These are phyloP conservation scores for Pholiota adiposa DNA, from an alignment of 1,284 basidiomycete genomes.

Conservation along the genomic window DNA sequence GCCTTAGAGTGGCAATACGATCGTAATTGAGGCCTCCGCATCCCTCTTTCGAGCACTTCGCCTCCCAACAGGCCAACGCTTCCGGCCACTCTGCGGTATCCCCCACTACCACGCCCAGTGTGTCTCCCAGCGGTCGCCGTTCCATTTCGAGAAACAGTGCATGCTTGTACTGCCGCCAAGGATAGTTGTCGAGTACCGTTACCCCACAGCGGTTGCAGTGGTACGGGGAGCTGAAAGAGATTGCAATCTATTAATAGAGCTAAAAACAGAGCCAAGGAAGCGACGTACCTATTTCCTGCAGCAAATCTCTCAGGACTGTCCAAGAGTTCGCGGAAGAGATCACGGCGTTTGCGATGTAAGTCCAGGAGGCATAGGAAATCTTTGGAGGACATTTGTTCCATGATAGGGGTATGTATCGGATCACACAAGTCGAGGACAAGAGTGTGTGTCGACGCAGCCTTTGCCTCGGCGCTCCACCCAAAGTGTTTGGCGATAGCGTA, in stretches of 20 bases:
- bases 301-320: slow-evolving; percentile 47
- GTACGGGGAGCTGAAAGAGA: slow-evolving; percentile 33
- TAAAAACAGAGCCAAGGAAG: slow-evolving; percentile 6
- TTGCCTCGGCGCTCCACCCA: slow-evolving; percentile 45
- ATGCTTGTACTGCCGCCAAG: slow-evolving; percentile 45
- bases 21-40: slow-evolving; percentile 48
- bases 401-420: slow-evolving; percentile 30
- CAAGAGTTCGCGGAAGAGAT: slow-evolving; percentile 41
- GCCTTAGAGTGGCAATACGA: slow-evolving; percentile 42
- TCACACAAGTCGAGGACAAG: slow-evolving; percentile 40
- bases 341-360: slow-evolving; percentile 42
- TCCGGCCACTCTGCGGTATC: slow-evolving; percentile 43
- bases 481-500: slow-evolving; percentile 48
- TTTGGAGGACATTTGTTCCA: slow-evolving; percentile 38
- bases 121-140: slow-evolving; percentile 40
- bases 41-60: slow-evolving; percentile 40
- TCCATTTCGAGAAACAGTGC: slow-evolving; percentile 46
- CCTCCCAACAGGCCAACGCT: slow-evolving; percentile 46
- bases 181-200: slow-evolving; percentile 42
- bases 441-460: slow-evolving; percentile 41
- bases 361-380: slow-evolving; percentile 41
- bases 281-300: slow-evolving; percentile 44
- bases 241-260: not conserved
- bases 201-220: slow-evolving; percentile 44
- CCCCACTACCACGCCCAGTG: slow-evolving; percentile 33